Conservation (phyloP, 768 basidiomycete genomes). For the Mycena floridula region DNA sequence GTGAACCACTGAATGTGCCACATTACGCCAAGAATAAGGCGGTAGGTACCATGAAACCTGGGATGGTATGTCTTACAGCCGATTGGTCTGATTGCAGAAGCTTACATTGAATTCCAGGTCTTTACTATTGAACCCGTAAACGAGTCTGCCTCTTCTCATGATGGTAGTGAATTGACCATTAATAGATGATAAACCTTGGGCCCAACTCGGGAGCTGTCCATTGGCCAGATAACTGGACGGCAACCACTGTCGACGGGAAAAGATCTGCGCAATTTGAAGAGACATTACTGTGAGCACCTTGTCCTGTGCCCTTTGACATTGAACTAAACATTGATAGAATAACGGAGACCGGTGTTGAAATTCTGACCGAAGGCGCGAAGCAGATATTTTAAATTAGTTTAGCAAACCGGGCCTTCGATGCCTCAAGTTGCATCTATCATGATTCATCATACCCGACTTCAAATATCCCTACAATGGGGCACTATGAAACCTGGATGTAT, state of each 20-base stretch:
- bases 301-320: conserved; percentile 7
- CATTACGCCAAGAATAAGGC: conserved; percentile 96
- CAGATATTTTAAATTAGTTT: too few species aligned
- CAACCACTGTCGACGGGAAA: conserved; percentile 87
- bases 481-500: too few species aligned
- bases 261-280: conserved; percentile 97
- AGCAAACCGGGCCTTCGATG: too few species aligned
- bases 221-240: conserved; percentile 97
- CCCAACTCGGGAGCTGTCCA: conserved; percentile 69
- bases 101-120: conserved; percentile 23
- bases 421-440: too few species aligned
- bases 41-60: conserved; percentile 87
- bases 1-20: conserved; percentile 76
- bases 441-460: too few species aligned
- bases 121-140: conserved; percentile 78
- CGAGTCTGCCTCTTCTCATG: conserved; percentile 1
- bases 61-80: conserved; percentile 58
- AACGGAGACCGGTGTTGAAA: conserved; percentile 85
- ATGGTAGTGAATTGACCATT: neutral
- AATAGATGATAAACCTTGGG: conserved; percentile 92
- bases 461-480: too few species aligned
- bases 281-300: conserved; percentile 70
- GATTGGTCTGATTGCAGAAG: conserved; percentile 1
- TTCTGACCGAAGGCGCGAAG: conserved; percentile 74
- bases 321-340: conserved; percentile 44